A percentile compares a stretch with the other conserved stretches of the same genome.
Conservation (phyloP, 768 basidiomycete species). For the Suillus alpinus region DNA sequence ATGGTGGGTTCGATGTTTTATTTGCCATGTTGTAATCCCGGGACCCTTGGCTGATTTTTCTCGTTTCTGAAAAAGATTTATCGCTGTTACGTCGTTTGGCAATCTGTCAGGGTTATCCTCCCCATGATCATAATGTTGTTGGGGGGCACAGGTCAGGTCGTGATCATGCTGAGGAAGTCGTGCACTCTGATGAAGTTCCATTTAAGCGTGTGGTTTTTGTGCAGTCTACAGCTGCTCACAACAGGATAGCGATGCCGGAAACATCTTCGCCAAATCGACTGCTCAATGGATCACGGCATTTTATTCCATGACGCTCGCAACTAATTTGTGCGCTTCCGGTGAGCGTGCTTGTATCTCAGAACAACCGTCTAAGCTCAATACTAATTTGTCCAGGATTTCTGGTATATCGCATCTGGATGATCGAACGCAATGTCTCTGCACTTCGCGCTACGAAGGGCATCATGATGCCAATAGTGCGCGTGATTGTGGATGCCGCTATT, state of each 20-base stretch:
- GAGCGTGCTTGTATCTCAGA: too few species aligned
- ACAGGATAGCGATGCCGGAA: background rate
- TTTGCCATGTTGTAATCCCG: too few species aligned
- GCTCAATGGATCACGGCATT: slow-evolving; percentile 7
- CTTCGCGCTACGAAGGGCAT: too few species aligned
- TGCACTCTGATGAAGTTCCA: background rate
- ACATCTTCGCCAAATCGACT: slow-evolving; percentile 1
- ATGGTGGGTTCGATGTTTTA: background rate
- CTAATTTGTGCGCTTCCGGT: slow-evolving; percentile 5
- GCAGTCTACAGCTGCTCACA: slow-evolving; percentile 4
- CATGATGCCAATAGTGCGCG: too few species aligned
- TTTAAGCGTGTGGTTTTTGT: background rate
- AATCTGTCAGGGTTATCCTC: slow-evolving; percentile 7
- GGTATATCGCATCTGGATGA: too few species aligned
- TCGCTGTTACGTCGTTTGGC: slow-evolving; percentile 13
- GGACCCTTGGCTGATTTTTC: background rate
- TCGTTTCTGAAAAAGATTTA: slow-evolving; percentile 6
- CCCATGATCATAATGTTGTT: slow-evolving; percentile 5
- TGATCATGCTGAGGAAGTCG: background rate
- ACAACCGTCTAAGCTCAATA: too few species aligned
- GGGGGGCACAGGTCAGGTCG: slow-evolving; percentile 4
- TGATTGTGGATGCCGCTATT: slow-evolving; percentile 5
- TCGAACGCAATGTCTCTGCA: too few species aligned
- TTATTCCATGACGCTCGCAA: slow-evolving; percentile 4
- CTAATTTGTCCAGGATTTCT: background rate